Evolutionary conservation across 2,329 filamentous ascomycete species (phyloP).

Genomic region (Sclerotinia nivalis): DNA sequence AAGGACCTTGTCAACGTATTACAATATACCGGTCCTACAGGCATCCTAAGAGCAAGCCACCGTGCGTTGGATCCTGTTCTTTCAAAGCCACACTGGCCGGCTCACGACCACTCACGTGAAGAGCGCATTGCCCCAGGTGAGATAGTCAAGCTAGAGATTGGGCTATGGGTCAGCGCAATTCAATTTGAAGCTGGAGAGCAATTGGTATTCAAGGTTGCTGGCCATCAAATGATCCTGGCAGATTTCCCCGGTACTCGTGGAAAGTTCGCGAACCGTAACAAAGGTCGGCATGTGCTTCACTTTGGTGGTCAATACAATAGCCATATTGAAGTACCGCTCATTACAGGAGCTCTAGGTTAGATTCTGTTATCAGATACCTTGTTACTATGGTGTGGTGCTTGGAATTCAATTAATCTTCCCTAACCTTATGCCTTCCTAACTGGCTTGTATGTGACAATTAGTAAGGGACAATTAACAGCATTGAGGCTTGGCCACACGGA

Average conservation of each 20-base stretch:
- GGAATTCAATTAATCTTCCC: neutral
- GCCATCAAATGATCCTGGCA: no score
- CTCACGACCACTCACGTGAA: slow-evolving; percentile 25
- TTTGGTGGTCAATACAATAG: no score
- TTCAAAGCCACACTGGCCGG: slow-evolving; percentile 19
- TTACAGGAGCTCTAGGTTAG: no score
- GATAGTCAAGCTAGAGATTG: slow-evolving; percentile 28
- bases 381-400: no score
- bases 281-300: no score
- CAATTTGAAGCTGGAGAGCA: slow-evolving; percentile 29
- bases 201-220: no score
- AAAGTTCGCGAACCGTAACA: no score
- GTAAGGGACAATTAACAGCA: neutral
- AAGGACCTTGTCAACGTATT: neutral
- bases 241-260: no score
- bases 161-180: slow-evolving; percentile 28
- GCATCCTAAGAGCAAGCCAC: slow-evolving; percentile 27
- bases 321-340: no score
- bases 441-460: neutral
- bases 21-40: slow-evolving; percentile 25
- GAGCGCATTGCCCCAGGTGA: slow-evolving; percentile 26
- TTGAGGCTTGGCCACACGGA: no score
- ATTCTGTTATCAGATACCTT: no score
- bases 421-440: neutral
- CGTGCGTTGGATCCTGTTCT: slow-evolving; percentile 18